Conservation (phyloP, 352 stramenopile genomes). For the Ochromonadaceae sp. region DNA sequence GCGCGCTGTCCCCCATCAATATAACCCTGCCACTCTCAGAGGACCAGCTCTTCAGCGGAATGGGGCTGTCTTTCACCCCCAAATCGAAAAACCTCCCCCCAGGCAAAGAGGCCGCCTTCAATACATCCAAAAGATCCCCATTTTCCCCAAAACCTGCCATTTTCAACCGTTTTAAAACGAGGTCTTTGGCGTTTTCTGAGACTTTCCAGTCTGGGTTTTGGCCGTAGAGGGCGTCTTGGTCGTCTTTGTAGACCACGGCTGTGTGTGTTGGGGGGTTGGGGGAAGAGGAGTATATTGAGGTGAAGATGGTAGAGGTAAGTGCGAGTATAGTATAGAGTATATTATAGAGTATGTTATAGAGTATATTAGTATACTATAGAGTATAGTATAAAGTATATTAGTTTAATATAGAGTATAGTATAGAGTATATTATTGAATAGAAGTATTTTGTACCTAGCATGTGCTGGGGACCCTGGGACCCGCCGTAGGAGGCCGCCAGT, state of each 20-base stretch:
- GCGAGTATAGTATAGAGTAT: too few relatives aligned
- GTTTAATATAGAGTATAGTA: too few relatives aligned
- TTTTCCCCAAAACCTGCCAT: background rate
- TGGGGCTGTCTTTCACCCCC: background rate
- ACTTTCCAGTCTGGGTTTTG: background rate
- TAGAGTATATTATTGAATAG: too few relatives aligned
- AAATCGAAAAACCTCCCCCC: constrained; percentile 6
- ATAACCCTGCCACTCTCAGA: constrained; percentile 24
- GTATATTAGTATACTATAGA: too few relatives aligned
- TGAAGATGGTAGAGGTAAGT: too few relatives aligned
- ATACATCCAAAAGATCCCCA: background rate
- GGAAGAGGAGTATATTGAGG: too few relatives aligned
- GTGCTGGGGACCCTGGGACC: background rate
- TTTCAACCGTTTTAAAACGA: background rate
- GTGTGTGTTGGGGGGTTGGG: too few relatives aligned
- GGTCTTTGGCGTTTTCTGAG: background rate
- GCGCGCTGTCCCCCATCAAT: constrained; percentile 39
- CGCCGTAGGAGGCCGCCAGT: background rate
- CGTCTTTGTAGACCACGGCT: background rate
- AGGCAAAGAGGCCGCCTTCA: background rate
- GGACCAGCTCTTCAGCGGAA: background rate
- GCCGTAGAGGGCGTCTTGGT: background rate
- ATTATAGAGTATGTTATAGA: too few relatives aligned
- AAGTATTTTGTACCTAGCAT: too few relatives aligned
- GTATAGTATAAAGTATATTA: too few relatives aligned